Percentiles rank a stretch among this genome's conserved stretches.
phyloP scores from a whole-genome alignment of 2,329 filamentous ascomycete genomes.

The Aureobasidium sp. region DNA sequence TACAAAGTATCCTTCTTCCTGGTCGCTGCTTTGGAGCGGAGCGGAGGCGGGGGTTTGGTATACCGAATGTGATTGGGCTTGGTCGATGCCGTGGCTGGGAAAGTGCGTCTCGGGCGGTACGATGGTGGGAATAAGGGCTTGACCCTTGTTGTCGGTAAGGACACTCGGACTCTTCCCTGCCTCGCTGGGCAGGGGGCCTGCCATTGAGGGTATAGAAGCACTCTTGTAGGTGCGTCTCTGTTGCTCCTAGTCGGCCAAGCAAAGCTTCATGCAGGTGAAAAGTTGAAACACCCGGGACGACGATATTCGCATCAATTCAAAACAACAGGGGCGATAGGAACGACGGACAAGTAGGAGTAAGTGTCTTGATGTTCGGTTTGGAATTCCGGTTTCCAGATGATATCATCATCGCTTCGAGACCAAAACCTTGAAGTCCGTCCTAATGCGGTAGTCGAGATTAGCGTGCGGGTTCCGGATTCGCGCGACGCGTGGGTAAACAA shows the following conservation, averaged over 20 bases:
- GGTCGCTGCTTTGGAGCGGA: not conserved
- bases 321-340: not conserved
- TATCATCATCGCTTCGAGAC: too few species aligned
- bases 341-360: not conserved
- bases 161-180: not conserved
- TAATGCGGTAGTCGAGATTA: not conserved
- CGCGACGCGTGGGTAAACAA: not conserved
- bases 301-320: not conserved
- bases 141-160: not conserved
- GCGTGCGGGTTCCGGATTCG: not conserved
- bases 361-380: not conserved
- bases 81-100: not conserved
- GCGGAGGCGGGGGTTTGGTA: not conserved
- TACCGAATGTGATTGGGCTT: not conserved
- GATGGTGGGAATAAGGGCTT: not conserved
- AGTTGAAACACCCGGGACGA: not conserved
- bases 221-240: not conserved
- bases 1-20: not conserved
- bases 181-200: not conserved
- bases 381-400: not conserved
- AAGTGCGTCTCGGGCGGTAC: conserved; percentile 12
- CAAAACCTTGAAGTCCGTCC: not conserved
- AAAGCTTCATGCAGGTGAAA: not conserved
- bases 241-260: not conserved
- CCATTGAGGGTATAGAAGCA: not conserved